Evolutionary conservation across 257 asterid species (phyloP).

Genomic region (Salvia rosmarinus): DNA sequence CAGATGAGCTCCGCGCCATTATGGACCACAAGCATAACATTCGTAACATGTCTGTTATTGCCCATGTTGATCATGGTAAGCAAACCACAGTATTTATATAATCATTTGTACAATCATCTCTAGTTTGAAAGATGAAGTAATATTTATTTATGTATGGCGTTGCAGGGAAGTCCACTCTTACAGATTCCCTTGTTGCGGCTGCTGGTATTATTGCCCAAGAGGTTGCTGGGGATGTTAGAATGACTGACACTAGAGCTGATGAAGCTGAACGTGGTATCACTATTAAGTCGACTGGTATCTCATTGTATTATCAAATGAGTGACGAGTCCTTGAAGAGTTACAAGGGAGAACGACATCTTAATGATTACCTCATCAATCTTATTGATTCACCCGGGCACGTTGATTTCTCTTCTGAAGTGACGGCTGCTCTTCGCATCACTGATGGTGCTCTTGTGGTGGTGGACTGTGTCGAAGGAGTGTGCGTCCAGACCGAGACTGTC

Average conservation of each 20-base stretch:
- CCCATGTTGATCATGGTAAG: constrained; percentile 67
- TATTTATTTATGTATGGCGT: neutral
- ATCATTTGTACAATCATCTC: neutral
- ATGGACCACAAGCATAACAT: constrained; percentile 65
- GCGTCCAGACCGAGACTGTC: constrained; percentile 57
- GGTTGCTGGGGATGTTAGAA: constrained; percentile 60
- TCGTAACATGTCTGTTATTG: constrained; percentile 67
- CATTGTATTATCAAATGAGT: constrained; percentile 54
- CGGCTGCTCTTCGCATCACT: constrained; percentile 55
- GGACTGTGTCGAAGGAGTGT: constrained; percentile 53
- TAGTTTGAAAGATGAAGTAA: neutral
- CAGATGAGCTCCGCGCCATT: constrained; percentile 58
- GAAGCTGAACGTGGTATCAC: constrained; percentile 69
- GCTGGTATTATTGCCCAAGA: constrained; percentile 65
- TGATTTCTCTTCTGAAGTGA: constrained; percentile 55
- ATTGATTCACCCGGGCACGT: constrained; percentile 59
- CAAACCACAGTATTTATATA: neutral
- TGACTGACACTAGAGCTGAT: constrained; percentile 65
- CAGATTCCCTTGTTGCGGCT: constrained; percentile 62
- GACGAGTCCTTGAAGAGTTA: constrained; percentile 41
- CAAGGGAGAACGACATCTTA: constrained; percentile 52
- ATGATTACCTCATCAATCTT: constrained; percentile 59
- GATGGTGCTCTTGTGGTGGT: constrained; percentile 60
- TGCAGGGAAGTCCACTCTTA: constrained; percentile 59
- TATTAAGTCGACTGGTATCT: constrained; percentile 59